These are phyloP conservation scores for Pleurotus pulmonarius DNA, from an alignment of 768 basidiomycete species.

Conservation along the genomic window DNA sequence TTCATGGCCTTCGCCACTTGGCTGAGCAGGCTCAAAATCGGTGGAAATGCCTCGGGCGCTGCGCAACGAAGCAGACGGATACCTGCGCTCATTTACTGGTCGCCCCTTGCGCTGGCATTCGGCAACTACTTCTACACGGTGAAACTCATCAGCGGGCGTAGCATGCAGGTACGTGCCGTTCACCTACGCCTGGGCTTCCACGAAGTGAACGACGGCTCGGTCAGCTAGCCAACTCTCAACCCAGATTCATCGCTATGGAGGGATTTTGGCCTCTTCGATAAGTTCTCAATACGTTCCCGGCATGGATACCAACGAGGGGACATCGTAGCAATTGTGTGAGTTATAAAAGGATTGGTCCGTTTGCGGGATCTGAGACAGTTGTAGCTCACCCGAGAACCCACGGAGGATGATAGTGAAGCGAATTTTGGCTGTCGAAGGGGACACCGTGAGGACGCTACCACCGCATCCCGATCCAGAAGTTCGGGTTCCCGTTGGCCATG, in stretches of 20 bases:
- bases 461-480: conserved; percentile 58
- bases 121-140: conserved; percentile 48
- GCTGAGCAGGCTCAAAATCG: background rate
- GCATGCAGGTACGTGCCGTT: conserved; percentile 62
- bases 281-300: conserved; percentile 33
- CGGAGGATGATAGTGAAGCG: conserved; percentile 59
- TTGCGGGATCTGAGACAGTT: background rate
- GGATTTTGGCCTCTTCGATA: conserved; percentile 65
- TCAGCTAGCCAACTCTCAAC: conserved; percentile 61
- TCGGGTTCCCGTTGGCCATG: conserved; percentile 55
- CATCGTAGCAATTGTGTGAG: conserved; percentile 60
- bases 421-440: conserved; percentile 60
- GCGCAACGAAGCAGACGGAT: background rate
- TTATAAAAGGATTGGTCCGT: background rate
- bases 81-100: conserved; percentile 43
- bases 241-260: conserved; percentile 60
- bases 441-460: conserved; percentile 62
- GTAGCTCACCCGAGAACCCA: conserved; percentile 58
- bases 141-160: conserved; percentile 54
- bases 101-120: conserved; percentile 48
- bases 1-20: background rate
- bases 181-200: background rate
- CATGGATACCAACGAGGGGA: conserved; percentile 50
- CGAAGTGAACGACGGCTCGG: background rate
- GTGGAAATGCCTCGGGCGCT: background rate